These are phyloP conservation scores for Colletotrichum zoysiae DNA, from an alignment of 2,329 filamentous ascomycete genomes.

Conservation along the genomic window DNA sequence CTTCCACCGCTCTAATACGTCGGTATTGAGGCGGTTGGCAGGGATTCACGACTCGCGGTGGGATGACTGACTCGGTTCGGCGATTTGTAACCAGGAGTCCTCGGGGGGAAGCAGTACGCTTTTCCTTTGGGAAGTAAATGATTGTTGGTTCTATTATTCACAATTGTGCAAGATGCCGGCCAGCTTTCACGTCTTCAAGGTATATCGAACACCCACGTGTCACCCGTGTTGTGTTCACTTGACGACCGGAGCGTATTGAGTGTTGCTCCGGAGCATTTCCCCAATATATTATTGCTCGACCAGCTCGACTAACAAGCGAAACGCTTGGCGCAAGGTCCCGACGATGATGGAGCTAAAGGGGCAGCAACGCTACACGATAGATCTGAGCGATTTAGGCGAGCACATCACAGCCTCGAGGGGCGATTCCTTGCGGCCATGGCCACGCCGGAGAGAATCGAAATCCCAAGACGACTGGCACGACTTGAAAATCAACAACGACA, in stretches of 20 bases:
- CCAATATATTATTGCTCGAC: constrained; percentile 15
- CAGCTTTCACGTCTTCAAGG: not conserved
- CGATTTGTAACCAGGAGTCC: too few relatives aligned
- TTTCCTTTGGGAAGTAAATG: not conserved
- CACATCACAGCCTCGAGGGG: constrained; percentile 8
- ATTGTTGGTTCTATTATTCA: not conserved
- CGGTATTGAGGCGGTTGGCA: not conserved
- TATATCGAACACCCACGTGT: not conserved
- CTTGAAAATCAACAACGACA: not conserved
- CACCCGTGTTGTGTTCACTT: not conserved
- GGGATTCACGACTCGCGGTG: constrained; percentile 24
- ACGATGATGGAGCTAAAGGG: constrained; percentile 6
- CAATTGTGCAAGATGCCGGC: not conserved
- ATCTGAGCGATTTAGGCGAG: constrained; percentile 18
- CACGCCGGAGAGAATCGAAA: not conserved
- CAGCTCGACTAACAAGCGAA: constrained; percentile 1
- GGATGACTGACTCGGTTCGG: constrained; percentile 15
- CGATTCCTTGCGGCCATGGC: not conserved
- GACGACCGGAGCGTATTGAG: not conserved
- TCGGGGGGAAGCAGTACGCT: not conserved
- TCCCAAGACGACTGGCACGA: constrained; percentile 6
- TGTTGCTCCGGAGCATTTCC: not conserved
- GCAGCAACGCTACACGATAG: constrained; percentile 22
- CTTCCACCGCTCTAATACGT: not conserved
- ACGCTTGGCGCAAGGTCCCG: not conserved